Conservation (phyloP, 495 filamentous ascomycete species). For the Talaromyces proteolyticus region DNA sequence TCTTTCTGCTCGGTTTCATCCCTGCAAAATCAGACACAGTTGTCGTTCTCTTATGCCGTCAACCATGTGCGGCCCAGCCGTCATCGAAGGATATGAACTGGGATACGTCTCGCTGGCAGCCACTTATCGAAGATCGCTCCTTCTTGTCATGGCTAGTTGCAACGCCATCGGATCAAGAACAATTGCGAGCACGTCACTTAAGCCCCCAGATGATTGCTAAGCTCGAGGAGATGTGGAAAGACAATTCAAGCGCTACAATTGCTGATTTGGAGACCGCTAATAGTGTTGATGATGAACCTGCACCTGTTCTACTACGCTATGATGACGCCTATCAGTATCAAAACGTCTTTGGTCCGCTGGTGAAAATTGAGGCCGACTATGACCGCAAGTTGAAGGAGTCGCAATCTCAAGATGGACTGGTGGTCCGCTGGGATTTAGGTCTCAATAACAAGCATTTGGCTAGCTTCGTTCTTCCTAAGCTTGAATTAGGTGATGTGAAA, state of each 20-base stretch:
- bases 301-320: constrained; percentile 88
- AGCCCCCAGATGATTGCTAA: constrained; percentile 95
- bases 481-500: constrained; percentile 97
- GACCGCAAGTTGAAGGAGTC: constrained; percentile 98
- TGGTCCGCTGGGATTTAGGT: constrained; percentile 93
- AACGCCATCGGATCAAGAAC: constrained; percentile 86
- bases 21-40: constrained; percentile 99
- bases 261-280: constrained; percentile 90
- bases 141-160: constrained; percentile 94
- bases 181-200: constrained; percentile 89
- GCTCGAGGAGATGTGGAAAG: constrained; percentile 98
- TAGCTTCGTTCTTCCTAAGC: constrained; percentile 92
- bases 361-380: constrained; percentile 99
- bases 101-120: constrained; percentile 98
- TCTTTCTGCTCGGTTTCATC: constrained; percentile 98
- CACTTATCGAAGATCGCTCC: constrained; percentile 92
- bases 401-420: constrained; percentile 88
- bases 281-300: constrained; percentile 91
- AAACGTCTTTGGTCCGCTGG: constrained; percentile 95
- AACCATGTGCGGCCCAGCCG: constrained; percentile 89
- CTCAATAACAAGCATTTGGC: constrained; percentile 97
- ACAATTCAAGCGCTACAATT: constrained; percentile 83
- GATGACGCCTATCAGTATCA: constrained; percentile 99
- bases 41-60: constrained; percentile 92
- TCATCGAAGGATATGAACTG: constrained; percentile 99